Evolutionary conservation across 495 filamentous ascomycete species (phyloP), one percentile per base, ranked within the genome.

Genomic region (Penicillium desertorum): DNA sequence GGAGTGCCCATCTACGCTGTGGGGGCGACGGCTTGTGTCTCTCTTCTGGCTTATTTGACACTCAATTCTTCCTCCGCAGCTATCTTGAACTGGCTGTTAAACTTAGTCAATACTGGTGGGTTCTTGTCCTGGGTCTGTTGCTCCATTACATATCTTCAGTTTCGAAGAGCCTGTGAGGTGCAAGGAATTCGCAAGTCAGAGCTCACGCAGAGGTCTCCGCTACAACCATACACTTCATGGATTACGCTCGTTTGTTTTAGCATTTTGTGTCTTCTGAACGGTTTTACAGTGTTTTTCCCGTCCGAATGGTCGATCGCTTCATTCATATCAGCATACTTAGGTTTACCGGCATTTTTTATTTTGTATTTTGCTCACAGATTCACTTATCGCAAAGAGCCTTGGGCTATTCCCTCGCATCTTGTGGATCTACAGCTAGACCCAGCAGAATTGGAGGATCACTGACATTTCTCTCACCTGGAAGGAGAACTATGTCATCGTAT

Each of bases 241-340:
- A 47, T 47, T 27, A 47, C 45, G 0, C 56, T 62, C 37, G 64
- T 39, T 23, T 19, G 56, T 2, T 57, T 60, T 12, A 16, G 41
- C 8, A 17, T 83, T 32, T 63, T 85, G 23, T 68, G 65, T n/a
- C 61, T 84, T 14, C 69, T 82, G 57, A 86, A 83, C 58, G 83
- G 83, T 14, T 86, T 83, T 59, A 70, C 72, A 41, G 81, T 83
- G 41, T 85, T 85, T 59, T 81, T 80, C 59, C 75, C 79, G 0
- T 67, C 71, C 2, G 63, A 76, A 3, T 84, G 72, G 67, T 58
- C 62, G 12, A 66, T 59, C 12, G 60, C 58, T 36, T 62, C 45
- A 25, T 86, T 86, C 60, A 56, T 86, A 5, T 79, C 82, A 7
- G 67, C 80, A 0, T 86, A 85, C 58, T 75, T 85, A 52, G 81